Conservation (phyloP, 371 early-diverging fungal genomes). For the Phascolomyces articulosus region DNA sequence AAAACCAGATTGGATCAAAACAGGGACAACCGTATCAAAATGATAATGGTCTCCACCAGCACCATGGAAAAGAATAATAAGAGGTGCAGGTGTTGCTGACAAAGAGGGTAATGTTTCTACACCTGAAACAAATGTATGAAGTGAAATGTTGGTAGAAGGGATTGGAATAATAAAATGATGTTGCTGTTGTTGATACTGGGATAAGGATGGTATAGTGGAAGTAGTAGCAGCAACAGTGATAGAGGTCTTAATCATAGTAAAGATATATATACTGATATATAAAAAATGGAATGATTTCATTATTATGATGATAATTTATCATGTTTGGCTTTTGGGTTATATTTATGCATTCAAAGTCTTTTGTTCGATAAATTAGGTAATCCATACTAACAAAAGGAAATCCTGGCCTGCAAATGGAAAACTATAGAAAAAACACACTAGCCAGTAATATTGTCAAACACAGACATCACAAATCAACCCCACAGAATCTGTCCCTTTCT, state of each 20-base stretch:
- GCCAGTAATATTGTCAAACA: no score
- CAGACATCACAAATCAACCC: no score
- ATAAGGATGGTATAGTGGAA: no score
- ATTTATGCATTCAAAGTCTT: not conserved
- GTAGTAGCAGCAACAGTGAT: not conserved
- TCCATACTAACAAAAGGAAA: not conserved
- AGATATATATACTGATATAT: no score
- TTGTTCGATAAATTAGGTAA: slow-evolving; percentile 2
- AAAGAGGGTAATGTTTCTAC: not conserved
- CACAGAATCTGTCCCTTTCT: no score
- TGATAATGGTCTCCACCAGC: slow-evolving; percentile 42
- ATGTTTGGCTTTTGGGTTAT: no score
- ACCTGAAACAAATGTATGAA: slow-evolving; percentile 8
- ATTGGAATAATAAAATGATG: not conserved
- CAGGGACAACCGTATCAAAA: slow-evolving; percentile 21
- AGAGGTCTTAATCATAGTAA: not conserved
- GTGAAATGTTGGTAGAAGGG: not conserved
- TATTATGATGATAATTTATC: not conserved
- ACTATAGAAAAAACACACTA: no score
- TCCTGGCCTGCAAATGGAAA: no score
- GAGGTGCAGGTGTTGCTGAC: not conserved
- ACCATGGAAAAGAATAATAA: slow-evolving; percentile 37
- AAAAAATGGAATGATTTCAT: no score
- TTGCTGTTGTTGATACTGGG: no score
- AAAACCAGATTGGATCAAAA: slow-evolving; percentile 22